Base-by-base conservation (phyloP, 2,329 filamentous ascomycete genomes). In the Periglandula ipomoeae region DNA sequence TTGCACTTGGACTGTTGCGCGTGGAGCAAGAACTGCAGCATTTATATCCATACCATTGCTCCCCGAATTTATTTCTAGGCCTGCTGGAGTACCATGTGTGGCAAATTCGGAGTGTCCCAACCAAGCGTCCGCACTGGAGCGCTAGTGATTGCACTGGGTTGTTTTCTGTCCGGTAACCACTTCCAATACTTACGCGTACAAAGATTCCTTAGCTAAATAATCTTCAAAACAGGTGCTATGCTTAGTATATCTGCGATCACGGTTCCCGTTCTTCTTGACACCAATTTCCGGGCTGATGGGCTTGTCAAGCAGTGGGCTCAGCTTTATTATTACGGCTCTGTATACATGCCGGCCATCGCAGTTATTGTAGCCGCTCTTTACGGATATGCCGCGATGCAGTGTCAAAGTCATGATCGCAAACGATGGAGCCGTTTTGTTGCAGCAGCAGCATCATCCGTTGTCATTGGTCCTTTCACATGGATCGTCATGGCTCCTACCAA, bases 221-320 rank as follows among this genome's bases (percentile, higher is more conserved):
- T n/a, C n/a, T n/a, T n/a, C n/a, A n/a, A n/a, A n/a, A 39, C 35
- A 52, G 50, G 50, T 11, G 50, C 50, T 23, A 52, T 52, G 50
- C 34, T 44, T 11, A 34, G 34, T 20, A 23, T 52, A 1, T 52
- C 50, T 6, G 30, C 35, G 4, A 17, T 52, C 26, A 37, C 37
- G 19, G 15, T 52, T 40, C 50, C 50, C 7, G 32, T 49, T 3
- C 26, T 49, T 2, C 47, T 52, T 17, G 50, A 52, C 39, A 50
- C 47, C 8, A 50, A 44, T 5, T 13, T 11, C 10, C 17, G 34
- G 13, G 8, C 50, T 13, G 27, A 13, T 4, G 41, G 46, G 9
- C 30, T 50, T 5, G 13, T 47, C 15, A 19, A 15, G 0, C 43
- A 49, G n/a, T 52, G 50, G 50, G 43, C 40, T 9, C 47, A 47